Conservation (phyloP, 331 rosid species). For the Malus hybrid region DNA sequence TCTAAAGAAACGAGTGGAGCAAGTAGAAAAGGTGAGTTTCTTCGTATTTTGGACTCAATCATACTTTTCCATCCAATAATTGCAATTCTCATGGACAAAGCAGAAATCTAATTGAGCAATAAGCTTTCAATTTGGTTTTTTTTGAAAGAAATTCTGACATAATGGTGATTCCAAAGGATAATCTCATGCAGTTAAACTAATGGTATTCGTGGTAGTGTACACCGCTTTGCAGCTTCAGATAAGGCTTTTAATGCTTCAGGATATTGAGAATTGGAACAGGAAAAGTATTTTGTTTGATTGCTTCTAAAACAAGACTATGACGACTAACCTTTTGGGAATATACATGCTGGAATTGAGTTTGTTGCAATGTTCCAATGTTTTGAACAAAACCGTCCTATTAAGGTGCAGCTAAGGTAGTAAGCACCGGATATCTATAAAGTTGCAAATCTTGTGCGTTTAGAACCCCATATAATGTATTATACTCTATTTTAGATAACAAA, state of each 20-base stretch:
- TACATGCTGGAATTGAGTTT: neutral
- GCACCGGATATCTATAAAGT: neutral
- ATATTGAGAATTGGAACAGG: neutral
- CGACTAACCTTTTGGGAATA: neutral
- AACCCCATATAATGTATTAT: neutral
- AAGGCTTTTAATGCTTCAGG: neutral
- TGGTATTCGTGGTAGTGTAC: neutral
- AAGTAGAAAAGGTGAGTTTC: constrained; percentile 51
- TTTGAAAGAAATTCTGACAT: neutral
- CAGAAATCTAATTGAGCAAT: neutral
- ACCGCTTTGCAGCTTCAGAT: neutral
- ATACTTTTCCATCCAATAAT: neutral
- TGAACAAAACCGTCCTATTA: neutral
- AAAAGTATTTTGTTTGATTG: neutral
- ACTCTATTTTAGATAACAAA: neutral
- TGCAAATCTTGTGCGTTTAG: neutral
- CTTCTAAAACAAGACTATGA: neutral
- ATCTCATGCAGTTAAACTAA: neutral
- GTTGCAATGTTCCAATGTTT: neutral
- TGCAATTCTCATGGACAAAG: neutral
- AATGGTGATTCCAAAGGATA: neutral
- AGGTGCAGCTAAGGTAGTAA: no score
- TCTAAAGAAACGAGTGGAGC: constrained; percentile 41
- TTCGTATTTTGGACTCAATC: neutral
- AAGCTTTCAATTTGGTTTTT: neutral